Evolutionary conservation across 176 grass and related monocot genomes (phyloP).

Genomic region (Tillandsia fasciculata): DNA sequence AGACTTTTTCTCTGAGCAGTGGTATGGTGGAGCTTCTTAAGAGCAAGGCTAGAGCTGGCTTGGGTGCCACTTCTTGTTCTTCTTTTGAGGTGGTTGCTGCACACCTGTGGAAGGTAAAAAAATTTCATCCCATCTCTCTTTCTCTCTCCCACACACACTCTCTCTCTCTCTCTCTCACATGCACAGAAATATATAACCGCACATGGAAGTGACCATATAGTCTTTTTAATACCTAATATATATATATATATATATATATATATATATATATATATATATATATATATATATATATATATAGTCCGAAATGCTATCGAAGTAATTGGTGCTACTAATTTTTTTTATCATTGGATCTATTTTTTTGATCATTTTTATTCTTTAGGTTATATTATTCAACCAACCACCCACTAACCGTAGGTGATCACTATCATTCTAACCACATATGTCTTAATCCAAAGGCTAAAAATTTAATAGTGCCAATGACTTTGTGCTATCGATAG

Average conservation of each 20-base stretch:
- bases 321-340: too few relatives aligned
- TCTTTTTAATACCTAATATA: background rate
- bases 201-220: too few relatives aligned
- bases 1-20: slow-evolving; percentile 11
- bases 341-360: too few relatives aligned
- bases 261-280: background rate
- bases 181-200: background rate
- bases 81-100: slow-evolving; percentile 20
- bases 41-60: background rate
- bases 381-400: too few relatives aligned
- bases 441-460: too few relatives aligned
- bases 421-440: too few relatives aligned
- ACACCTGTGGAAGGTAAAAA: slow-evolving; percentile 21
- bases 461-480: too few relatives aligned
- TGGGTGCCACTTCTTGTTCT: slow-evolving; percentile 6
- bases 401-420: too few relatives aligned
- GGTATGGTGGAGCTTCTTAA: slow-evolving; percentile 13
- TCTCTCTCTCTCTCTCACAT: slow-evolving; percentile 3
- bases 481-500: too few relatives aligned
- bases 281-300: background rate
- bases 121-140: background rate
- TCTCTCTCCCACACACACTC: slow-evolving; percentile 11
- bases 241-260: background rate
- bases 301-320: too few relatives aligned
- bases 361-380: too few relatives aligned